Conservation (phyloP, 371 early-diverging fungal species). For the Mucor irregularis region DNA sequence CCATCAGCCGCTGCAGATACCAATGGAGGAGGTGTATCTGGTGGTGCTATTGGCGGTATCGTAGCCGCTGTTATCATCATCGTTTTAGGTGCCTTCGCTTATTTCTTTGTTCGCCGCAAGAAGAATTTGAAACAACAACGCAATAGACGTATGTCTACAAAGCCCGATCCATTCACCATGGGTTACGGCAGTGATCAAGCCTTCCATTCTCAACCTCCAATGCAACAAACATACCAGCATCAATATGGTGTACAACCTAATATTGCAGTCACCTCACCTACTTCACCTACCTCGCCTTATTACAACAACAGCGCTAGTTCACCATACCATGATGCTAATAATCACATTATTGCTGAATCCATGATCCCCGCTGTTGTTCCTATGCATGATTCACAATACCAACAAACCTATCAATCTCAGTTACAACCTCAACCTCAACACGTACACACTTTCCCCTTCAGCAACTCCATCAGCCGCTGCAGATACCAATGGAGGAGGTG, state of each 20-base stretch:
- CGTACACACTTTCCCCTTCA: background rate
- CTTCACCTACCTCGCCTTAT: slow-evolving; percentile 1
- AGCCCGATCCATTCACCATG: slow-evolving; percentile 52
- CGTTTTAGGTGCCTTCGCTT: slow-evolving; percentile 34
- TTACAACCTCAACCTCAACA: background rate
- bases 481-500: slow-evolving; percentile 16
- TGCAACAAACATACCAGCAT: slow-evolving; percentile 6
- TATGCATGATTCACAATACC: background rate
- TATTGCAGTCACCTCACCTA: slow-evolving; percentile 1
- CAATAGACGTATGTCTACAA: slow-evolving; percentile 7
- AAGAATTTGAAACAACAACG: slow-evolving; percentile 24
- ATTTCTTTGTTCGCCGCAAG: slow-evolving; percentile 39
- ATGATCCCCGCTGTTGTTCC: slow-evolving; percentile 12
- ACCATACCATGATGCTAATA: slow-evolving; percentile 19
- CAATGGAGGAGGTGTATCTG: background rate
- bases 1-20: background rate
- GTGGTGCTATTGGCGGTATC: slow-evolving; percentile 36
- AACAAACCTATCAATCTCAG: background rate
- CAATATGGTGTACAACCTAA: slow-evolving; percentile 11
- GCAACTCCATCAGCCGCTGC: slow-evolving; percentile 10
- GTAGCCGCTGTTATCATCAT: slow-evolving; percentile 36
- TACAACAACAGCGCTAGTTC: slow-evolving; percentile 1
- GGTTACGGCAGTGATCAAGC: slow-evolving; percentile 45
- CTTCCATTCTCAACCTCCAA: slow-evolving; percentile 1
- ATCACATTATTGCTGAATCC: slow-evolving; percentile 19